Conservation (phyloP, 2,329 filamentous ascomycete species). For the Xylariaceae sp. region DNA sequence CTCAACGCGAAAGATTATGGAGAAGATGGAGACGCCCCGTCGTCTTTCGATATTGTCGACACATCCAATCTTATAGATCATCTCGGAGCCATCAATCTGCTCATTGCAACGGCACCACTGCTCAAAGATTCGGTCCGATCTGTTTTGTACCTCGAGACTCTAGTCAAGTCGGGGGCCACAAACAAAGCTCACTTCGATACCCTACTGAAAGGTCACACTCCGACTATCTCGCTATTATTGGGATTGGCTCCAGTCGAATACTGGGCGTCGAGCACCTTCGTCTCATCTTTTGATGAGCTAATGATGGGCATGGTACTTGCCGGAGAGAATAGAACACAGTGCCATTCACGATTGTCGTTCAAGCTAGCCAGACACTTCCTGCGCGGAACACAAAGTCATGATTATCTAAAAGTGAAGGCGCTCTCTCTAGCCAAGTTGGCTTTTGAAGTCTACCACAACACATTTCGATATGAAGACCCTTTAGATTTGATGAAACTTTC, state of each 20-base stretch:
- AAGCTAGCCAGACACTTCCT: conserved; percentile 22
- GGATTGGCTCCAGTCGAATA: conserved; percentile 49
- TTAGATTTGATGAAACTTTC: conserved; percentile 8
- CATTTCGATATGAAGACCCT: conserved; percentile 44
- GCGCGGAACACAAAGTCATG: conserved; percentile 13
- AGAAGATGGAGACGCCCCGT: conserved; percentile 33
- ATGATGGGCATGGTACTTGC: conserved; percentile 26
- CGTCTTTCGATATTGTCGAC: conserved; percentile 55
- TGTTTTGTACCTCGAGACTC: conserved; percentile 47
- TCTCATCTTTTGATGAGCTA: conserved; percentile 41
- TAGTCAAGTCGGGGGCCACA: conserved; percentile 35
- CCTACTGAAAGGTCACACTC: conserved; percentile 46
- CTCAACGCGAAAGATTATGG: conserved; percentile 45
- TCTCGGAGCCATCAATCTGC: conserved; percentile 43
- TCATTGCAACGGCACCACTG: conserved; percentile 46
- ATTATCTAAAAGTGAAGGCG: conserved; percentile 33
- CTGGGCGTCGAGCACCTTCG: conserved; percentile 47
- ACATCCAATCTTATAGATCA: conserved; percentile 48
- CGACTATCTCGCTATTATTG: conserved; percentile 47
- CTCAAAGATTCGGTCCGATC: conserved; percentile 43
- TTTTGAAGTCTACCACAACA: conserved; percentile 41
- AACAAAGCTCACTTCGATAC: conserved; percentile 34
- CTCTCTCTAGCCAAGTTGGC: conserved; percentile 39
- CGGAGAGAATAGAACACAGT: conserved; percentile 2
- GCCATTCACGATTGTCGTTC: conserved; percentile 31